Base-by-base conservation (phyloP, 2,329 filamentous ascomycete species). In the Phialophora chinensis region DNA sequence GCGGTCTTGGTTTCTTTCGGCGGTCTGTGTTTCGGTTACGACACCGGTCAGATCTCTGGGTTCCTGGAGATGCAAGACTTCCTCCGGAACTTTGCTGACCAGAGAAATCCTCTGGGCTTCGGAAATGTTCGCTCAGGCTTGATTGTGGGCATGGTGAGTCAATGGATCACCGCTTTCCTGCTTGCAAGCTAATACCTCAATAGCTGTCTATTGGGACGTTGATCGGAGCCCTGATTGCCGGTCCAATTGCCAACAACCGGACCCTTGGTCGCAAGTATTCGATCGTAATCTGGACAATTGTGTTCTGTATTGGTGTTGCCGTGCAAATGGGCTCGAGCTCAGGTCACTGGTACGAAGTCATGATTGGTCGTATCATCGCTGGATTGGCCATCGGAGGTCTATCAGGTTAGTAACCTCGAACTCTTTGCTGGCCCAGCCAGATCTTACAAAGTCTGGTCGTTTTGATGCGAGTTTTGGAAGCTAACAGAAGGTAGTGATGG, bases 21-120 rank as follows among this genome's bases (percentile, higher is more conserved):
- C 69, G 80, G 81, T 67, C 79, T 82, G 71, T 78, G 82, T 65
- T 82, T 82, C 70, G 79, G 80, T 69, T 82, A 81, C 71, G 75
- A 78, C 23, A 80, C 78, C 67, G 78, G 78, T 78, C 74, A 66
- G 73, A 67, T 68, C 79, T 82, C 74, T 80, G 82, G 68, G 75
- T 81, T 83, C 69, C 75, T 80, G 17, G 78, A 77, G 54, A 83
- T 83, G 81, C n/a, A 75, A 0, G 76, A 83, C 70, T 83, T 83
- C 72, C 74, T 79, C 53, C 58, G 70, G 10, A 78, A 79, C 8
- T 83, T 82, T 60, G 75, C 74, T 65, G 76, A 78, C 29, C 73
- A 77, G 62, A 70, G 75, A 25, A 74, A 73, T 52, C 68, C 74
- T 33, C 79, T 80, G 67, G 71, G 66, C 44, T 83, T 83, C 71